Evolutionary conservation across 306 rosid genomes (phyloP).

Genomic region (Crotalaria pallida): DNA sequence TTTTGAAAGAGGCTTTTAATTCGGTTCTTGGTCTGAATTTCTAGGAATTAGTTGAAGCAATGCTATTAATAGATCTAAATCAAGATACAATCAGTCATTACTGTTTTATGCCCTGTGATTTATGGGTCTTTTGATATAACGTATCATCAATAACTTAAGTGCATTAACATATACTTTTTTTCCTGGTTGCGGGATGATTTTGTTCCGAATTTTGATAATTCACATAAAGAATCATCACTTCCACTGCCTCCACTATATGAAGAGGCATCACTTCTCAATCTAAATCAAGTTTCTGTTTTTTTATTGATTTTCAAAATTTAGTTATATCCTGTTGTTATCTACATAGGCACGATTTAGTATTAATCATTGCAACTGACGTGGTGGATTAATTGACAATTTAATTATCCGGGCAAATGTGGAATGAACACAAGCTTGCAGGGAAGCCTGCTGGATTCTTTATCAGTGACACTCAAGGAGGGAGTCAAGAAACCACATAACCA

Average conservation of each 20-base stretch:
- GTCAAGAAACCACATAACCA: too few species aligned
- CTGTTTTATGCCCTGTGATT: conserved; percentile 23
- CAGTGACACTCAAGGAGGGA: too few species aligned
- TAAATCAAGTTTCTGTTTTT: too few species aligned
- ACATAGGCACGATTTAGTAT: too few species aligned
- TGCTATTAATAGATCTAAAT: conserved; percentile 78
- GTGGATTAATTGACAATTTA: too few species aligned
- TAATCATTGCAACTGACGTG: too few species aligned
- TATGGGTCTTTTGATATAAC: conserved; percentile 1
- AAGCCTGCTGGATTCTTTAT: too few species aligned
- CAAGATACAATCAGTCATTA: conserved; percentile 76
- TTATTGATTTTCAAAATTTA: too few species aligned
- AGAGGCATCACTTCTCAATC: too few species aligned
- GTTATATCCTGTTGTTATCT: too few species aligned
- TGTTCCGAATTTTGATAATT: conserved; percentile 84
- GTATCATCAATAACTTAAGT: neutral
- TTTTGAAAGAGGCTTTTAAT: conserved; percentile 7
- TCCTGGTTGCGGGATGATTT: conserved; percentile 72
- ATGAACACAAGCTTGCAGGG: too few species aligned
- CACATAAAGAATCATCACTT: conserved; percentile 88
- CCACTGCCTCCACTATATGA: conserved; percentile 95
- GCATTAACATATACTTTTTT: neutral
- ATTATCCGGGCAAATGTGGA: too few species aligned
- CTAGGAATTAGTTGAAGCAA: conserved; percentile 83
- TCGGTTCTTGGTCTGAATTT: conserved; percentile 32